Evolutionary conservation across 2,329 filamentous ascomycete genomes (phyloP), one percentile per base, ranked within the genome.

Genomic region (Escovopsis sp.): DNA sequence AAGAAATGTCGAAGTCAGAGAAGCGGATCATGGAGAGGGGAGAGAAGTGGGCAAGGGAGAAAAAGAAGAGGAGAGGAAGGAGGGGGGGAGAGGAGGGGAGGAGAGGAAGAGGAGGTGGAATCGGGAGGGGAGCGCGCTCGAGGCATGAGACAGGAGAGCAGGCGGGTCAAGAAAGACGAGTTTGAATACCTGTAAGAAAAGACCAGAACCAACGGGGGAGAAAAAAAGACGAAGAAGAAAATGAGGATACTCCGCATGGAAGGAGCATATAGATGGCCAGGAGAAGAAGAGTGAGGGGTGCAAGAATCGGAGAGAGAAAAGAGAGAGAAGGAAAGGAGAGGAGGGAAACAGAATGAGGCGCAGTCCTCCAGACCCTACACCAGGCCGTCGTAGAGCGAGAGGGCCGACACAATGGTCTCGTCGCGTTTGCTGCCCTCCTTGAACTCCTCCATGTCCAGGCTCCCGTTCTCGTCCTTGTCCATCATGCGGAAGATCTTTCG

Each of bases 401-500:
- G 67, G 25, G 90, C 90, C 36, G 88, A 96, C 39, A 98, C 90
- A 54, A 98, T 98, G 9, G 90, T 98, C 66, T 96, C 88, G 61
- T 98, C 90, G 40, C 87, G 82, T 68, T 96, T 94, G 66, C 86
- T 94, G 47, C 90, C 90, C 63, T 98, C 90, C 65, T 96, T 96
- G 70, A 98, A 98, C 58, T 98, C 90, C 41, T 87, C 80, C 72
- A 94, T 88, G 57, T 96, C 88, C 49, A 98, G 65, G 53, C 83
- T 92, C 48, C 88, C 90, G 55, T 96, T 96, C 65, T 96, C 88
- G 57, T 98, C 90, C 71, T 98, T 98, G 68, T 98, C 90, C 90
- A 98, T 98, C 90, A 96, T 96, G 52, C 80, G 72, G 70, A 98
- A 98, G 59, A 98, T 96, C 70, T 98, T 98, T 61, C 71, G 77